Conservation (phyloP, 1,284 basidiomycete genomes). For the Pseudozyma pruni region DNA sequence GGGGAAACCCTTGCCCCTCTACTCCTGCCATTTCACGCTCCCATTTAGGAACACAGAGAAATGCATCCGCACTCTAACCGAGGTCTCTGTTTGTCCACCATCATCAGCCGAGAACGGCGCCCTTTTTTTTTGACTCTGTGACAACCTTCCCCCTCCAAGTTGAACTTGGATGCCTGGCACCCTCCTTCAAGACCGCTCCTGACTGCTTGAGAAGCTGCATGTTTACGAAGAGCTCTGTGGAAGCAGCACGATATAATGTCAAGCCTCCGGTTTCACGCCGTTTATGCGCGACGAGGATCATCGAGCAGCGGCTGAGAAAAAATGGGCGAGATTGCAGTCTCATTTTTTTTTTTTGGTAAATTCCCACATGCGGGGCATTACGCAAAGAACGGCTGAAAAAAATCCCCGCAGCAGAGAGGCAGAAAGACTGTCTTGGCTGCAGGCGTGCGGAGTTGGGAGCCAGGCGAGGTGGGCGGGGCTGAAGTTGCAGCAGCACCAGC, state of each 20-base stretch:
- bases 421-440: background rate
- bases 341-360: background rate
- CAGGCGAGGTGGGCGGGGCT: conserved; percentile 1
- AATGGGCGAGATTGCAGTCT: background rate
- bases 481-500: background rate
- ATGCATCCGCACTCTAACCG: background rate
- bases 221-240: too few relatives aligned
- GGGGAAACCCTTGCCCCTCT: conserved; percentile 1
- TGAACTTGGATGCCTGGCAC: too few relatives aligned
- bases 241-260: too few relatives aligned
- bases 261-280: too few relatives aligned
- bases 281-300: background rate
- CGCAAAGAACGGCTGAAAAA: background rate
- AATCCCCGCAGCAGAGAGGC: background rate
- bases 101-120: too few relatives aligned
- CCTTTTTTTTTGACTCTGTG: too few relatives aligned
- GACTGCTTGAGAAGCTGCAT: too few relatives aligned
- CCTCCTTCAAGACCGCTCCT: too few relatives aligned
- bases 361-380: conserved; percentile 3
- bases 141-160: too few relatives aligned
- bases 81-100: too few relatives aligned
- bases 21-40: conserved; percentile 1
- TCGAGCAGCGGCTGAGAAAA: background rate
- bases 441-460: background rate
- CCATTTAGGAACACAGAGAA: background rate